Evolutionary conservation across 106 monocot genomes (phyloP), one percentile per base, ranked within the genome.

Genomic region (Acorus calamus): DNA sequence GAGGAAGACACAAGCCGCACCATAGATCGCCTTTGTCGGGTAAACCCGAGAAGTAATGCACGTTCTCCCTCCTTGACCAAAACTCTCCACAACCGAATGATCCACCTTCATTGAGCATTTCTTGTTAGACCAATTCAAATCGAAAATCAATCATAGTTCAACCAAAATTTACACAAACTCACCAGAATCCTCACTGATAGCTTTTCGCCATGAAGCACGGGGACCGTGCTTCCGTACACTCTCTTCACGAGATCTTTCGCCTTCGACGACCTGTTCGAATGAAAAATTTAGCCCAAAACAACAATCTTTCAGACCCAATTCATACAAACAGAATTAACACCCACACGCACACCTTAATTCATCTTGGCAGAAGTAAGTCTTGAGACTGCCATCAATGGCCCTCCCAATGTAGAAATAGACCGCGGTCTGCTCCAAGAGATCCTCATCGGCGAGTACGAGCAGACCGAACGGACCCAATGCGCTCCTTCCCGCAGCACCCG

Each of bases 21-120:
- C 56, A 47, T 79, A 71, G 53, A 84, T 76, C 2, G 86, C 83
- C 58, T 74, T 52, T 2, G 91, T 92, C 6, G 86, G 91, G 68
- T 92, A 92, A 8, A 92, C 77, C 2, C 91, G 71, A 0, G 91
- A 92, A 0, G 86, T 87, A 53, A 81, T 79, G 62, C 81, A 71
- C 2, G 76, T 59, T 62, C 91, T 67, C 6, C 91, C 91, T 9
- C 79, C 81, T 64, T 86, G 86, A 4, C 81, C 91, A 56, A 86
- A 92, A 44, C 83, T 83, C 67, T 92, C 91, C 14, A 92, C 83
- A 4, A 92, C 77, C 2, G 91, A 92, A 72, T 86, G 91, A 62
- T 92, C 91, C 55, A 92, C 81, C 89, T 89, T 52, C 57, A 11
- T 65, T 44, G 6, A 2, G 28, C 28, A 28, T 28, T 28, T 28